phyloP scores from a whole-genome alignment of 1,284 basidiomycete genomes.

The Ceratobasidium sp. region DNA sequence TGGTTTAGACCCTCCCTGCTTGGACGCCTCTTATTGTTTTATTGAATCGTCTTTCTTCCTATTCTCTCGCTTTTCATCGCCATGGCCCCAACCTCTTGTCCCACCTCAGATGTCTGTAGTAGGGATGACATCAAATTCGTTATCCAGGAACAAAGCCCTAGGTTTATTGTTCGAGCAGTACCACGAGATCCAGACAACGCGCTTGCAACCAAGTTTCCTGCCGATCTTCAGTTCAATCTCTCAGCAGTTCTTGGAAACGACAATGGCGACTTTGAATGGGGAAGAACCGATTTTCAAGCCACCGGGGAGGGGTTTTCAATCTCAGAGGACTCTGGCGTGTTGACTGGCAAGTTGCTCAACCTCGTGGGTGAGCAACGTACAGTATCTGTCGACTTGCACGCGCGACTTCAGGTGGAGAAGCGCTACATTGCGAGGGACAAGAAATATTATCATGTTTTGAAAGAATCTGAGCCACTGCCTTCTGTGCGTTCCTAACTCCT shows the following conservation, averaged over 20 bases:
- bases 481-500: too few relatives aligned
- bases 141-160: too few relatives aligned
- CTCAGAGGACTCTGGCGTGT: not conserved
- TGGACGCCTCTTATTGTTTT: too few relatives aligned
- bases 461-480: not conserved
- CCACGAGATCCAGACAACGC: too few relatives aligned
- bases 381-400: not conserved
- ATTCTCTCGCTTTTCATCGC: too few relatives aligned
- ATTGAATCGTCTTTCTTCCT: too few relatives aligned
- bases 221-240: conserved; percentile 20
- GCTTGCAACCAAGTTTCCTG: too few relatives aligned
- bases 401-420: conserved; percentile 7
- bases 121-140: too few relatives aligned
- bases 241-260: conserved; percentile 20
- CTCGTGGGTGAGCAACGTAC: not conserved
- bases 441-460: conserved; percentile 6
- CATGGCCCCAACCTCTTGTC: too few relatives aligned
- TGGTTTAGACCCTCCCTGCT: too few relatives aligned
- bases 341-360: not conserved
- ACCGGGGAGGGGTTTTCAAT: conserved; percentile 3
- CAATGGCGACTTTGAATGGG: conserved; percentile 18
- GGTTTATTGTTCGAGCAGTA: too few relatives aligned
- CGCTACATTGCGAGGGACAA: not conserved
- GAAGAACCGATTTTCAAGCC: not conserved
- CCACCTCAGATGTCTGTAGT: too few relatives aligned